phyloP scores from a whole-genome alignment of 176 grass and related monocot species.

The Pontederia crassipes region DNA sequence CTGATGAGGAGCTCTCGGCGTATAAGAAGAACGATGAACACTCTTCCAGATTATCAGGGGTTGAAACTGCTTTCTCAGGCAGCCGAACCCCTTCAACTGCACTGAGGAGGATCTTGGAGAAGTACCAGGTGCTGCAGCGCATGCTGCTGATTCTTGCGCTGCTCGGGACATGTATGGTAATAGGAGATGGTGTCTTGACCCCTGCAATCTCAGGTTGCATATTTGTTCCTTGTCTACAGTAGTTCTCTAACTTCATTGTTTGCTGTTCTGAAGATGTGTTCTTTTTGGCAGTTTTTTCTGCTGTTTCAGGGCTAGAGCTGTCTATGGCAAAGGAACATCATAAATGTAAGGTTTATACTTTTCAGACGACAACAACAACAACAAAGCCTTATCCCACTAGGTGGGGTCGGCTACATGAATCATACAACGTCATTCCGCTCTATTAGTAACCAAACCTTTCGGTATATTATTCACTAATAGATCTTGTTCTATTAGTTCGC shows the following conservation, averaged over 20 bases:
- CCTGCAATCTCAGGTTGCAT: conserved; percentile 71
- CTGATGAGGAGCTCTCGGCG: conserved; percentile 32
- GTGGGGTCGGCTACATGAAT: no score
- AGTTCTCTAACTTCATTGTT: not conserved
- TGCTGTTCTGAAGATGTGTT: conserved; percentile 13
- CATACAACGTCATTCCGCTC: no score
- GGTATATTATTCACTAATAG: not conserved
- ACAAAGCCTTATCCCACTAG: no score
- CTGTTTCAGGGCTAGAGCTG: conserved; percentile 75
- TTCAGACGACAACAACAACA: not conserved
- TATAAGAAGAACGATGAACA: conserved; percentile 29
- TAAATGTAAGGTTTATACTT: conserved; percentile 45
- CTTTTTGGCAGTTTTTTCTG: conserved; percentile 68
- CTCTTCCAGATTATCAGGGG: not conserved
- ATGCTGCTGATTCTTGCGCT: conserved; percentile 58
- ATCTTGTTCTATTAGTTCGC: no score
- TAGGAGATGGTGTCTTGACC: conserved; percentile 92
- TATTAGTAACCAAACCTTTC: not conserved
- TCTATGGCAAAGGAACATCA: conserved; percentile 60
- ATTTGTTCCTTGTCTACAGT: not conserved
- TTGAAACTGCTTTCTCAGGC: not conserved
- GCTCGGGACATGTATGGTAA: conserved; percentile 86
- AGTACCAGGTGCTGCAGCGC: conserved; percentile 54
- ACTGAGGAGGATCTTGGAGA: conserved; percentile 43
- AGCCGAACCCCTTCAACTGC: not conserved